These are phyloP conservation scores for Penicillium sp. DNA, from an alignment of 2,329 filamentous ascomycete species.

Conservation along the genomic window DNA sequence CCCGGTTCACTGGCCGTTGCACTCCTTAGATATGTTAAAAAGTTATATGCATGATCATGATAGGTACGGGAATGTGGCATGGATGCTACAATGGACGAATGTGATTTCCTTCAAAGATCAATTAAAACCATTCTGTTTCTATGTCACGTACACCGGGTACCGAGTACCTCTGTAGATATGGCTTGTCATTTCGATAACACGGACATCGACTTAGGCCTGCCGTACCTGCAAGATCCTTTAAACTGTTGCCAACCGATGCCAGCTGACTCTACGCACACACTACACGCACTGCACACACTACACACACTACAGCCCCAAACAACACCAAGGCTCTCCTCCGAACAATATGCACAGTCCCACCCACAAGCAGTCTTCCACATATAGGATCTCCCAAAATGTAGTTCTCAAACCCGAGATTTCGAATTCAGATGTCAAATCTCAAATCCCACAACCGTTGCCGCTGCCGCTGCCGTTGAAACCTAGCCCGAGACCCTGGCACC, in stretches of 20 bases:
- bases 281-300: no score
- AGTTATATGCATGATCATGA: conserved; percentile 6
- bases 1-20: conserved; percentile 44
- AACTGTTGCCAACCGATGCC: no score
- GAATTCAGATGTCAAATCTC: neutral
- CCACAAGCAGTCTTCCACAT: neutral
- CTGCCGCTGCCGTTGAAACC: neutral
- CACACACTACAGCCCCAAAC: no score
- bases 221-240: neutral
- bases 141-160: neutral
- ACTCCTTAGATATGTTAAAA: conserved; percentile 33
- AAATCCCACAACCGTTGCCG: neutral
- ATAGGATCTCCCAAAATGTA: neutral
- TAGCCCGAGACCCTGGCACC: neutral
- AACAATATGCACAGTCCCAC: neutral
- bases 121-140: neutral
- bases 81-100: conserved; percentile 1
- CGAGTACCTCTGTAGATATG: neutral
- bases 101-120: neutral
- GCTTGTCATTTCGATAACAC: neutral
- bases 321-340: neutral
- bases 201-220: neutral
- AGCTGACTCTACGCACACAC: neutral
- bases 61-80: conserved; percentile 5
- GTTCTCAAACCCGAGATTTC: neutral